Percentiles rank a stretch among this genome's conserved stretches.
Conservation (phyloP, 2,329 filamentous ascomycete genomes). For the Zymoseptoria brevis region DNA sequence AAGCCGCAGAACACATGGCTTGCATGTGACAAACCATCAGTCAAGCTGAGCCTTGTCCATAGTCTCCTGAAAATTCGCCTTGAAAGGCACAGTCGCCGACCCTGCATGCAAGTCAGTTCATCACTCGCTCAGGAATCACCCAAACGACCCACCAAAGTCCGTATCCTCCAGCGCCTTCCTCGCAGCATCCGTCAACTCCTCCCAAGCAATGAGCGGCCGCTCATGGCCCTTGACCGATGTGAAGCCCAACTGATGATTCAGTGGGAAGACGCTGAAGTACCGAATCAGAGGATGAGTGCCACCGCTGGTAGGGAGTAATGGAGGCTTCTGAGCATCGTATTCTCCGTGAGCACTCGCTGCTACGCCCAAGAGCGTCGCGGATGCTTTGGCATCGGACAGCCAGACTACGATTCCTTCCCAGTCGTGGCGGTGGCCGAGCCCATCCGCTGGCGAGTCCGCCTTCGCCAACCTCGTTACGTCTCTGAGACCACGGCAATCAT, state of each 20-base stretch:
- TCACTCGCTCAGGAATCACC: background rate
- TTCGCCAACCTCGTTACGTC: no score
- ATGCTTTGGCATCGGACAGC: constrained; percentile 35
- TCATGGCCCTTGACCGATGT: constrained; percentile 30
- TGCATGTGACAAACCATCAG: background rate
- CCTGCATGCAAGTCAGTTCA: constrained; percentile 3
- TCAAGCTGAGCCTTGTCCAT: constrained; percentile 11
- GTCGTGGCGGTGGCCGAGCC: constrained; percentile 47
- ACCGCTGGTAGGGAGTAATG: constrained; percentile 6
- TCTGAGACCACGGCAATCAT: no score
- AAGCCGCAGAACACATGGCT: background rate
- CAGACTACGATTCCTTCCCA: constrained; percentile 51
- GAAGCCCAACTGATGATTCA: constrained; percentile 41
- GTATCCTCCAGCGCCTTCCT: constrained; percentile 38
- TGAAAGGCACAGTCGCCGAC: constrained; percentile 41
- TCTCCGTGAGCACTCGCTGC: constrained; percentile 46
- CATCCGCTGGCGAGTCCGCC: constrained; percentile 34
- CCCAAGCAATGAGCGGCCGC: constrained; percentile 42
- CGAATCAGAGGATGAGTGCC: constrained; percentile 41
- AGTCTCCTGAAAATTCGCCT: no score
- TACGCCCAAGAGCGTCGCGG: constrained; percentile 41
- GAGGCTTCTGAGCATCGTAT: constrained; percentile 25
- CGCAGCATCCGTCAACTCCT: constrained; percentile 39
- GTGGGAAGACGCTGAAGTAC: constrained; percentile 40
- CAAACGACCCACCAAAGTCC: constrained; percentile 34